A percentile compares a stretch with the other conserved stretches of the same genome.
Evolutionary conservation across 371 early-diverging fungal genomes (phyloP).

Genomic region (Dentiscutata heterogama): DNA sequence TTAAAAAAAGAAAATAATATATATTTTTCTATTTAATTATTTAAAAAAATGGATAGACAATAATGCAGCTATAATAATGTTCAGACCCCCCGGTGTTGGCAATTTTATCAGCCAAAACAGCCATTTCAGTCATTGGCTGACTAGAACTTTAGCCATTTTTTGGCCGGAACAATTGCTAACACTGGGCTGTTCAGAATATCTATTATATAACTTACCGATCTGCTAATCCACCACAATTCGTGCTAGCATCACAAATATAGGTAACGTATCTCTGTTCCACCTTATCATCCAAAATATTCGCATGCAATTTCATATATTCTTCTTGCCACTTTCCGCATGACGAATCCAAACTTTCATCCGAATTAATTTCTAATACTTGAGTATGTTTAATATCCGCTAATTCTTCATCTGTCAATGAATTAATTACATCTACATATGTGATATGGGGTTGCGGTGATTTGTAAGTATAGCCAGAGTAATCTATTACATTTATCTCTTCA

Average conservation of each 20-base stretch:
- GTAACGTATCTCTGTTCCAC: slow-evolving; percentile 17
- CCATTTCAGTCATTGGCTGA: too few relatives aligned
- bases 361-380: neutral
- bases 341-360: slow-evolving; percentile 28
- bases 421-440: slow-evolving; percentile 16
- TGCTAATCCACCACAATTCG: slow-evolving; percentile 36
- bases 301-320: slow-evolving; percentile 31
- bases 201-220: slow-evolving; percentile 24
- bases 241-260: slow-evolving; percentile 27
- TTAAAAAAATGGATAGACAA: neutral
- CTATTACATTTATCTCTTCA: neutral
- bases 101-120: too few relatives aligned
- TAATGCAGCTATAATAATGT: neutral
- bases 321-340: slow-evolving; percentile 43
- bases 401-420: slow-evolving; percentile 36
- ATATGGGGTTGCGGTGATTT: slow-evolving; percentile 17
- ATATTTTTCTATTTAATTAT: neutral
- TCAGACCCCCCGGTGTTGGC: too few relatives aligned
- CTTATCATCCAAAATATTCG: slow-evolving; percentile 15
- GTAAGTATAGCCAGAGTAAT: slow-evolving; percentile 19
- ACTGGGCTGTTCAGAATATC: too few relatives aligned
- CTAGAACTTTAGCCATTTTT: too few relatives aligned
- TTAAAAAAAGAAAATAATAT: neutral
- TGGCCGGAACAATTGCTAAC: too few relatives aligned
- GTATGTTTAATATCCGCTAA: neutral